phyloP scores from a whole-genome alignment of 768 basidiomycete genomes.

The Brasilioporus rufonigricans region DNA sequence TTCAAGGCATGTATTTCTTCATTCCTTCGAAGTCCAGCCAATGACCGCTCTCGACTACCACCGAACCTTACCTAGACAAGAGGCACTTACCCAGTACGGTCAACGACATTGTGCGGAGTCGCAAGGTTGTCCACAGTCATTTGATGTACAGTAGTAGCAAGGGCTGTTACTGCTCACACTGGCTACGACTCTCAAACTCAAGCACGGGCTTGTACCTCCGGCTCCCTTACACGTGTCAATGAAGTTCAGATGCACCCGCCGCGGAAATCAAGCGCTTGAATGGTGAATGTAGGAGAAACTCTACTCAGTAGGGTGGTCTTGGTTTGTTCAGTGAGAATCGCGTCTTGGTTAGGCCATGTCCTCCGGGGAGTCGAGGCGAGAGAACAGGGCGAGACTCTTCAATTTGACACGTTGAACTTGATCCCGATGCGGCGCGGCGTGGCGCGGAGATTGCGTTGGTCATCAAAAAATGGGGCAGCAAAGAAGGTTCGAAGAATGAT shows the following conservation, averaged over 20 bases:
- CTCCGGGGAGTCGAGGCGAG: background rate
- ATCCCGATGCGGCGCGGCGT: background rate
- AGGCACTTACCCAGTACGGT: background rate
- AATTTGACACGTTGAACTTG: background rate
- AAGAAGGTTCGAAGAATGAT: conserved; percentile 16
- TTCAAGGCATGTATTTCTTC: background rate
- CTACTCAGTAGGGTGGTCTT: background rate
- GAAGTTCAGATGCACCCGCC: background rate
- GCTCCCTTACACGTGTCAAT: background rate
- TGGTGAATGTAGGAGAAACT: background rate
- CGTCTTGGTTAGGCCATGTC: background rate
- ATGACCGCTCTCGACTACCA: background rate
- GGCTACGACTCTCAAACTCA: background rate
- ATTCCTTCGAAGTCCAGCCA: background rate
- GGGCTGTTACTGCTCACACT: background rate
- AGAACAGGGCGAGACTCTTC: background rate
- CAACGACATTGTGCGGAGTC: background rate
- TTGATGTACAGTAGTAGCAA: no score
- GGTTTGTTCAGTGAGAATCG: background rate
- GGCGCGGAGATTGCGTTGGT: conserved; percentile 17
- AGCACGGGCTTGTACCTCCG: background rate
- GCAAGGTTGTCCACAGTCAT: background rate
- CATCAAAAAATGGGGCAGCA: conserved; percentile 12
- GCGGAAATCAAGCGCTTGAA: background rate
- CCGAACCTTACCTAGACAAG: background rate